phyloP scores from a whole-genome alignment of 208 protist genomes.

The Leishmania mexicana region DNA sequence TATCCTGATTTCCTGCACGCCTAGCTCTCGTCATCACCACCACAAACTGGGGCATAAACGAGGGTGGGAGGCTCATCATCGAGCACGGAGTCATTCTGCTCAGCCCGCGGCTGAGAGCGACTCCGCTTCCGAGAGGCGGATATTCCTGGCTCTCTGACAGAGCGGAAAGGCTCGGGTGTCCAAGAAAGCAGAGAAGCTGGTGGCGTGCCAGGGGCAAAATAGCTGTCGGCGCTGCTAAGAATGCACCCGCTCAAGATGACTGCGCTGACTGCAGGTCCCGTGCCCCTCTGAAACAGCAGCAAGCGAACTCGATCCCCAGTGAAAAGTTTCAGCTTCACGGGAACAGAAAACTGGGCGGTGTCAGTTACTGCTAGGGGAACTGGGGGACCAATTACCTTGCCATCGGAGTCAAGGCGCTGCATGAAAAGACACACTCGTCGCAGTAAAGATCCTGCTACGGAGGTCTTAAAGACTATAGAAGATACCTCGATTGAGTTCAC shows the following conservation, averaged over 20 bases:
- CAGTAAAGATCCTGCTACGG: background rate
- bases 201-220: background rate
- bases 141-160: background rate
- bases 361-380: constrained; percentile 18
- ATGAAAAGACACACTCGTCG: constrained; percentile 20
- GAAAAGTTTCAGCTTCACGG: constrained; percentile 11
- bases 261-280: constrained; percentile 6
- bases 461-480: constrained; percentile 5
- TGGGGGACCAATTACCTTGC: background rate
- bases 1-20: background rate
- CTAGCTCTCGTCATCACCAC: constrained; percentile 74
- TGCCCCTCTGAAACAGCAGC: constrained; percentile 15
- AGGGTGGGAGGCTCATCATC: constrained; percentile 47
- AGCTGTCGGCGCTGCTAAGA: constrained; percentile 7
- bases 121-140: constrained; percentile 11
- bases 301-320: constrained; percentile 13
- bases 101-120: constrained; percentile 1
- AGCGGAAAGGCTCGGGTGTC: constrained; percentile 15
- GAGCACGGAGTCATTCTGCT: background rate
- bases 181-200: constrained; percentile 18
- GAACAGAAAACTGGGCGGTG: constrained; percentile 6
- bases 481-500: constrained; percentile 20
- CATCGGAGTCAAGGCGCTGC: constrained; percentile 22
- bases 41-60: constrained; percentile 50
- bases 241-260: constrained; percentile 19